Base-by-base conservation (phyloP, 2,329 filamentous ascomycete genomes). In the Tympanopsis confertula region DNA sequence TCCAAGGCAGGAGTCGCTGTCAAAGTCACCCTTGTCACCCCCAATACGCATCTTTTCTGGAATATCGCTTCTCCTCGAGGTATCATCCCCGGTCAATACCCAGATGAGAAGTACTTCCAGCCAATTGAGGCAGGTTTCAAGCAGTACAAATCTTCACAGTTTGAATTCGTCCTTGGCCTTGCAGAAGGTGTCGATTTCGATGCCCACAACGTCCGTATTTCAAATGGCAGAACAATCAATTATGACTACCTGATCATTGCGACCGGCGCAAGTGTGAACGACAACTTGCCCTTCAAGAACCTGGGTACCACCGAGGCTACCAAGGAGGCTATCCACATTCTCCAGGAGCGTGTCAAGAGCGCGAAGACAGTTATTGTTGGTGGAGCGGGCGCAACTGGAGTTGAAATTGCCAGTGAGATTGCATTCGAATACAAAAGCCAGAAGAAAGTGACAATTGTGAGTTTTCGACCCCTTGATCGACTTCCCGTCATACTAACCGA, bases 161-260 rank as follows among this genome's bases (percentile, higher is more conserved):
- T 75, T 45, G 68, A 74, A 47, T 67, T 72, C 45, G 51, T 78
- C 18, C 45, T 61, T 28, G 73, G 67, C 35, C 57, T 57, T 24
- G 73, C 72, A 30, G 52, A 59, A 12, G 44, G 48, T 10, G 49
- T 75, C 3, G 62, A 68, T 35, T 51, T 62, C 0, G 51, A 51
- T 3, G 42, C 42, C 35, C 68, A 66, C 42, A 55, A 50, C 1
- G 63, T 75, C 18, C 51, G 49, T 2, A 56, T 74, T 13, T 44
- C 53, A 17, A 50, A 42, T 4, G 45, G 47, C n/a, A 52, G 56
- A 4, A 52, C 53, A 10, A 48, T 74, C 39, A 41, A 42, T 15
- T 78, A 77, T 47, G 62, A 74, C 44, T 63, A 62, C 17, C 56
- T 77, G 12, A 48, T 78, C 42, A 53, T 78, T 32, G 70, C 71